Evolutionary conservation across 75 land plant species (phyloP), one percentile per base, ranked within the genome.

Genomic region (Cupressus sempervirens): DNA sequence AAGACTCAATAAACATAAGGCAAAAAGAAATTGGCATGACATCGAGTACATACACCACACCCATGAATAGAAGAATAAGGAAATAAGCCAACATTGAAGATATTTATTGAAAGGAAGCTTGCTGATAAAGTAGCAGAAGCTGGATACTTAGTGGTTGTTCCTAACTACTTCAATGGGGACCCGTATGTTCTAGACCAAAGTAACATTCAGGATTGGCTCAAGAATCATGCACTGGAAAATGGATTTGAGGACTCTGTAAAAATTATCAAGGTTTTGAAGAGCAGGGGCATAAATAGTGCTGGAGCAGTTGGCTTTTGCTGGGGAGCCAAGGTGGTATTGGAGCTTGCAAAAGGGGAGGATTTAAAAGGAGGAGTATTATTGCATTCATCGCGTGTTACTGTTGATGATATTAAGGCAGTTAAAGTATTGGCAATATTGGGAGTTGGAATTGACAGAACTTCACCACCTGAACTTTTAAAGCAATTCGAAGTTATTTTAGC

Each of bases 261-360:
- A 73, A 83, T 96, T 34, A 82, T 96, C 76, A 89, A 83, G 15
- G 90, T 87, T 43, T 74, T 96, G 6, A 91, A 86, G 65, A 84
- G 80, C 56, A 91, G 87, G 87, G 97, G 97, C n/a, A 54, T 91
- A 45, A 34, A 86, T 54, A 46, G 87, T 30, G 84, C 93, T 86
- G 98, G 97, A 34, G 93, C 92, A 62, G 92, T 85, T n/a, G 98
- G 97, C 1, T 89, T 93, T 84, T 96, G 98, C 86, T 95, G 97
- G 97, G 98, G 98, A 41, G 94, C 93, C 53, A 87, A 88, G 83
- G 90, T 91, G n/a, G 94, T 86, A 3, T 91, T 86, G 34, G 77
- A 90, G 74, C 83, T 94, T 20, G 94, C 87, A 26, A 94, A 91
- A 82, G 54, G 2, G 35, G 83, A 86, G 34, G 35, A 43, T 23